A percentile compares a stretch with the other conserved stretches of the same genome.
phyloP scores from a whole-genome alignment of 208 protist genomes.

The Crithidia expoeki region DNA sequence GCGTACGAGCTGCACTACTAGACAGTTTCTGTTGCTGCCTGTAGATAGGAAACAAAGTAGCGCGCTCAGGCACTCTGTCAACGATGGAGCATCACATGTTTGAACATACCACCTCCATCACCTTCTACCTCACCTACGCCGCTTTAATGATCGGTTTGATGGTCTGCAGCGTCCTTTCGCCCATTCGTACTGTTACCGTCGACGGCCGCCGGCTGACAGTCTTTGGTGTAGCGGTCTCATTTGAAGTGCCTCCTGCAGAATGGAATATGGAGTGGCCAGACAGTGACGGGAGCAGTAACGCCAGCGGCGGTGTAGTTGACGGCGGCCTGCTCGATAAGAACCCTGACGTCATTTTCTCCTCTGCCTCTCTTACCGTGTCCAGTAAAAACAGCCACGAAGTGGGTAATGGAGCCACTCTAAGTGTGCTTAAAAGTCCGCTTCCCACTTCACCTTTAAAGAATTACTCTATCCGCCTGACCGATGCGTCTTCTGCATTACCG shows the following conservation, averaged over 20 bases:
- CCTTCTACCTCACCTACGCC: conserved; percentile 41
- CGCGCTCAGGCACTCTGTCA: background rate
- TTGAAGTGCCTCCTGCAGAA: conserved; percentile 20
- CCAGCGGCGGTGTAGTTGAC: background rate
- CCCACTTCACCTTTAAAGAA: too few species aligned
- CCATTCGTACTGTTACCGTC: conserved; percentile 35
- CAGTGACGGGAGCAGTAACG: background rate
- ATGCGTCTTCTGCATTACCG: too few species aligned
- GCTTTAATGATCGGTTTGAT: conserved; percentile 48
- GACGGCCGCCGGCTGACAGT: conserved; percentile 28
- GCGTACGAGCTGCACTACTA: too few species aligned
- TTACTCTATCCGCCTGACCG: too few species aligned
- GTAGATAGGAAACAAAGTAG: too few species aligned
- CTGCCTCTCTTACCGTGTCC: background rate
- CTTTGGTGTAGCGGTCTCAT: conserved; percentile 45
- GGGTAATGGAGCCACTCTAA: background rate
- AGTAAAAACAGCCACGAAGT: background rate
- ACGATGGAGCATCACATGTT: conserved; percentile 38
- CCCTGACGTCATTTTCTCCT: background rate
- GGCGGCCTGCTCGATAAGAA: too few species aligned
- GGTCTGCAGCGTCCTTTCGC: conserved; percentile 49
- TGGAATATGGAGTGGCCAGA: background rate
- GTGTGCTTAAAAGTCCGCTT: too few species aligned
- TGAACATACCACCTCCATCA: conserved; percentile 31
- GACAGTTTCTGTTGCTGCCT: too few species aligned